Evolutionary conservation across 257 asterid species (phyloP), one percentile per base, ranked within the genome.

Genomic region (Anisodus acutangulus): DNA sequence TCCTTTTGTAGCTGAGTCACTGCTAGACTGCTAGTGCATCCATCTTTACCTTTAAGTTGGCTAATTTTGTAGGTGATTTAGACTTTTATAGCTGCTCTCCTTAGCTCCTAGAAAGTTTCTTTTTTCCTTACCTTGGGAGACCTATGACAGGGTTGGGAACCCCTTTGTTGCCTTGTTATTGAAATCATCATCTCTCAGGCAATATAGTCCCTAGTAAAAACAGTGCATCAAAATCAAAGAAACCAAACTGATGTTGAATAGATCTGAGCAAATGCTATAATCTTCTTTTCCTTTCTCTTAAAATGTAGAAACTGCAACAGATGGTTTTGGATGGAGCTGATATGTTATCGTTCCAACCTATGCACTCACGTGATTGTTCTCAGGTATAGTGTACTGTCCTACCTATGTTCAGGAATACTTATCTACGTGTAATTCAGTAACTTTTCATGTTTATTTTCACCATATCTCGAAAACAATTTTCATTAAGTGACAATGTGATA

Each of bases 291-390:
- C 80, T 49, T 47, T 47, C 47, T 72, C 79, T 37, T 90, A 53
- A 53, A 79, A 43, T 90, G 91, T 84, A 96, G 99, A 92, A 92
- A 90, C 86, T 96, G 90, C 90, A 93, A 80, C 91, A 90, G 85
- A 89, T 94, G 88, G 98, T 96, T 89, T 90, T 93, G 86, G 95
- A 92, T 90, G 95, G 95, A 31, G 90, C 54, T 60, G 97, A 89
- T 83, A 96, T 96, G 62, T 84, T 88, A 3, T 92, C 98, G 59
- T 96, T 96, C 87, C 93, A 89, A 79, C 98, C 98, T 72, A 96
- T 96, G 98, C 94, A 90, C 85, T 81, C 92, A 15, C 95, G 92
- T 26, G 99, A 96, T 88, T 96, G 99, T 93, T 87, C 98, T 82
- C 98, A 94, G 98, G 99, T 96, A 90, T 17, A 85, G 57, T 83